A percentile compares a stretch with the other conserved stretches of the same genome.
These are phyloP conservation scores for Micromonas commoda DNA, from an alignment of 139 green algal genomes.

Conservation along the genomic window DNA sequence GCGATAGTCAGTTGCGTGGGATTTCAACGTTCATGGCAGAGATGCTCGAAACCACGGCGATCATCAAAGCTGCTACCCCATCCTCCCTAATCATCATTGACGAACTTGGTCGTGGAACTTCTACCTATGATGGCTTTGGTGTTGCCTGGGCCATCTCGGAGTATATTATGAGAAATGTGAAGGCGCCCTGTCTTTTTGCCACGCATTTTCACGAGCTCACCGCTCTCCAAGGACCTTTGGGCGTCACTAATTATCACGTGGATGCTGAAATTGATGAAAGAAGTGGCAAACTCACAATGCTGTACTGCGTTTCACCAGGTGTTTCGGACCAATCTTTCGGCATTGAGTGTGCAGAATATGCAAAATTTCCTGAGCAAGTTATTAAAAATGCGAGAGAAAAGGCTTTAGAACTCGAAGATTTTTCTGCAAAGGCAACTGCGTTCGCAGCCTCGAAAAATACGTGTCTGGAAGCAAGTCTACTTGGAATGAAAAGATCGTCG, in stretches of 20 bases:
- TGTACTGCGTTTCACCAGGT: slow-evolving; percentile 77
- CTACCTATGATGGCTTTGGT: slow-evolving; percentile 93
- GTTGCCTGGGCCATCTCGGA: slow-evolving; percentile 93
- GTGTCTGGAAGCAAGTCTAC: too few species aligned
- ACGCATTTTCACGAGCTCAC: slow-evolving; percentile 99
- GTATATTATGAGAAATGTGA: slow-evolving; percentile 70
- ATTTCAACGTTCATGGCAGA: slow-evolving; percentile 99
- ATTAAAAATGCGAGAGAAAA: slow-evolving; percentile 64
- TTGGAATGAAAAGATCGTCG: too few species aligned
- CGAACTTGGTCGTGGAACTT: slow-evolving; percentile 90
- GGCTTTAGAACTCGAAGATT: slow-evolving; percentile 67
- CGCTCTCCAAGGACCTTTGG: slow-evolving; percentile 43
- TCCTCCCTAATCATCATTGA: slow-evolving; percentile 90
- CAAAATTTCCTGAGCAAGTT: slow-evolving; percentile 75
- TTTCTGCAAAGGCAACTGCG: slow-evolving; percentile 17
- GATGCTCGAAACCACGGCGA: slow-evolving; percentile 78
- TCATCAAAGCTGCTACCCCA: slow-evolving; percentile 49
- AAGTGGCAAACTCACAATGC: slow-evolving; percentile 77
- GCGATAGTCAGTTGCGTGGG: slow-evolving; percentile 54
- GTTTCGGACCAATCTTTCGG: slow-evolving; percentile 89
- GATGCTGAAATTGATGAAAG: slow-evolving; percentile 55
- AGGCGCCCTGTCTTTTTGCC: slow-evolving; percentile 78
- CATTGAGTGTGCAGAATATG: slow-evolving; percentile 87
- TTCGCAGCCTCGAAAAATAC: background rate
- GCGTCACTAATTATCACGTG: slow-evolving; percentile 59